Conservation (phyloP, 768 basidiomycete species). For the Mycena alexandri region DNA sequence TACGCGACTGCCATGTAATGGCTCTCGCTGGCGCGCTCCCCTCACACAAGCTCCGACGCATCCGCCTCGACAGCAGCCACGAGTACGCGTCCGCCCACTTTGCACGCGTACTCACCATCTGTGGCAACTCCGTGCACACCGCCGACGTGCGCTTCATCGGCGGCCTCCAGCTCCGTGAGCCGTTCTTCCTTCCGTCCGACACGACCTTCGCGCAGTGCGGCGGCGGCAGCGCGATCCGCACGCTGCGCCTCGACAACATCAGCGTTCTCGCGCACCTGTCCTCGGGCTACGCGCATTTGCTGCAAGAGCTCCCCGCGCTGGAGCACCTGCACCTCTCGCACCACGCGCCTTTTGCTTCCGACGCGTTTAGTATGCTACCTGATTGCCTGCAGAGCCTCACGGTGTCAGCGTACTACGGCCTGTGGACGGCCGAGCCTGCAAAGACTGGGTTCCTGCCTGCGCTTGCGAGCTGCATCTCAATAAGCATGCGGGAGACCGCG, state of each 20-base stretch:
- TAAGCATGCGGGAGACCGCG: conserved; percentile 26
- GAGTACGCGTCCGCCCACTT: conserved; percentile 43
- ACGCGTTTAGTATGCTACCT: conserved; percentile 44
- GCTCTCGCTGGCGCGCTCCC: conserved; percentile 39
- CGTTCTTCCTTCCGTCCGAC: conserved; percentile 35
- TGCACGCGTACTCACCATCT: conserved; percentile 40
- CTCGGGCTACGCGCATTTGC: conserved; percentile 41
- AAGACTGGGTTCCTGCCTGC: conserved; percentile 35
- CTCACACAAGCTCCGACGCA: conserved; percentile 40
- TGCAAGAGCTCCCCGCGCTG: conserved; percentile 41
- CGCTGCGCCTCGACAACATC: conserved; percentile 46
- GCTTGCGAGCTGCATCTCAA: conserved; percentile 34
- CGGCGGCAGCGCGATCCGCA: conserved; percentile 35
- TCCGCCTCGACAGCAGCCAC: conserved; percentile 46
- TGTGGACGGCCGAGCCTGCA: conserved; percentile 36
- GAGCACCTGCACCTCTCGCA: conserved; percentile 45
- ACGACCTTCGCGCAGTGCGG: conserved; percentile 6
- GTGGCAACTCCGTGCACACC: conserved; percentile 38
- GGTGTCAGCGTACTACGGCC: conserved; percentile 41
- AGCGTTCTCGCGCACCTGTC: conserved; percentile 43
- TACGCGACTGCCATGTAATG: conserved; percentile 46
- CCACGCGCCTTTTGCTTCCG: conserved; percentile 41
- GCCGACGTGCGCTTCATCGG: conserved; percentile 48
- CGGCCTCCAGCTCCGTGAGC: conserved; percentile 43
- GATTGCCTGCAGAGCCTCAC: conserved; percentile 36